Percentiles rank a stretch among this genome's conserved stretches.
These are phyloP conservation scores for Fraxinus floribunda DNA, from an alignment of 305 asterid species.

Conservation along the genomic window DNA sequence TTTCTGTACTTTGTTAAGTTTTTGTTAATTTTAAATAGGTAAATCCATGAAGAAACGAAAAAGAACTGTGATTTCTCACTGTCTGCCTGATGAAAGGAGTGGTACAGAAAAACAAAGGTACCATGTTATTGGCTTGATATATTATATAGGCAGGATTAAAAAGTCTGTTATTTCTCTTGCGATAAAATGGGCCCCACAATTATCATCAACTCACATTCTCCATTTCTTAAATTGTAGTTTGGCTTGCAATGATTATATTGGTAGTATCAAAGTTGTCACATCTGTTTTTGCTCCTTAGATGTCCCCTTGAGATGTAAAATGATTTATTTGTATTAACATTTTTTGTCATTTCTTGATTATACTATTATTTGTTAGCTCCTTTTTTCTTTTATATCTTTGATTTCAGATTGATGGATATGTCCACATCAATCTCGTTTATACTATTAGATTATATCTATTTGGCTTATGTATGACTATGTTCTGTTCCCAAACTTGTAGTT, in stretches of 20 bases:
- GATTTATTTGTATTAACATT: neutral
- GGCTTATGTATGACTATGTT: neutral
- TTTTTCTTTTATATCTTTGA: neutral
- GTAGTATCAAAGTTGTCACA: too few species aligned
- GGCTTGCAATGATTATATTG: neutral
- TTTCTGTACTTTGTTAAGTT: neutral
- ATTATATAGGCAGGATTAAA: neutral
- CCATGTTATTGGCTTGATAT: neutral
- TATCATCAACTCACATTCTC: neutral
- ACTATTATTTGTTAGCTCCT: neutral
- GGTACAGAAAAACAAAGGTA: constrained; percentile 81
- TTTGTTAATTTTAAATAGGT: constrained; percentile 33
- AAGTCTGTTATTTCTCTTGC: neutral
- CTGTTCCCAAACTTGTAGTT: neutral
- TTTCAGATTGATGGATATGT: neutral
- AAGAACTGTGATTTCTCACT: constrained; percentile 29
- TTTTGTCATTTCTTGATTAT: neutral
- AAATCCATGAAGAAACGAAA: constrained; percentile 32
- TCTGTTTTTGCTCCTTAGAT: neutral
- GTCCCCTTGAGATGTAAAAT: neutral
- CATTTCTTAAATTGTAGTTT: neutral
- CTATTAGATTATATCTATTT: neutral
- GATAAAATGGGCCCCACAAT: neutral
- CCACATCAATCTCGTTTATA: too few species aligned
- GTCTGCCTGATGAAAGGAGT: constrained; percentile 37